A percentile compares a stretch with the other conserved stretches of the same genome.
Evolutionary conservation across 2,329 filamentous ascomycete species (phyloP).

Genomic region (Fusarium denticulatum): DNA sequence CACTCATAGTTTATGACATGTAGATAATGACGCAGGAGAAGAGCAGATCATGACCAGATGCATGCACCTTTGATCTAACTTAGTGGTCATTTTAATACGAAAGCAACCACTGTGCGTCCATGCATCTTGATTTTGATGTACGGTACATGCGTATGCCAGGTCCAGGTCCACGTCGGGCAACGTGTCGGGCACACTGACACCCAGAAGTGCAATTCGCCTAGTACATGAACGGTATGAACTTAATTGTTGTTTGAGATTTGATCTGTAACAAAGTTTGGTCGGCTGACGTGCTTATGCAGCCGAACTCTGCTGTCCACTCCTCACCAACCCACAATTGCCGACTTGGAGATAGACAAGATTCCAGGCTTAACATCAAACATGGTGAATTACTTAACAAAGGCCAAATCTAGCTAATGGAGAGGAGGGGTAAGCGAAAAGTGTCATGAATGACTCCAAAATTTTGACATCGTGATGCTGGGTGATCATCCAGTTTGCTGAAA

Average conservation of each 20-base stretch:
- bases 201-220: background rate
- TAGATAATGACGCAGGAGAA: no score
- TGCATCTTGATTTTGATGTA: no score
- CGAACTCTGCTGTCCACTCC: background rate
- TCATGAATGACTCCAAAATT: background rate
- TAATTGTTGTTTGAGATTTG: background rate
- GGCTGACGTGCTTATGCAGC: background rate
- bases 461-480: background rate
- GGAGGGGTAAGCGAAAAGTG: background rate
- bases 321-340: background rate
- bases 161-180: background rate
- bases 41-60: no score
- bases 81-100: no score
- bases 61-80: no score
- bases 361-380: background rate
- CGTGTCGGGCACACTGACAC: background rate
- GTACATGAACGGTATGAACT: background rate
- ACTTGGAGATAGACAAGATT: background rate
- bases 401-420: background rate
- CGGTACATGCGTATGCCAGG: no score
- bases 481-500: background rate
- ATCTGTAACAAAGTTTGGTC: background rate
- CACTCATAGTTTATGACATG: no score
- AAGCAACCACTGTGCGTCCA: no score
- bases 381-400: background rate